Conservation (phyloP, 805 yeast genomes). For the Phaffomyces antillensis region DNA sequence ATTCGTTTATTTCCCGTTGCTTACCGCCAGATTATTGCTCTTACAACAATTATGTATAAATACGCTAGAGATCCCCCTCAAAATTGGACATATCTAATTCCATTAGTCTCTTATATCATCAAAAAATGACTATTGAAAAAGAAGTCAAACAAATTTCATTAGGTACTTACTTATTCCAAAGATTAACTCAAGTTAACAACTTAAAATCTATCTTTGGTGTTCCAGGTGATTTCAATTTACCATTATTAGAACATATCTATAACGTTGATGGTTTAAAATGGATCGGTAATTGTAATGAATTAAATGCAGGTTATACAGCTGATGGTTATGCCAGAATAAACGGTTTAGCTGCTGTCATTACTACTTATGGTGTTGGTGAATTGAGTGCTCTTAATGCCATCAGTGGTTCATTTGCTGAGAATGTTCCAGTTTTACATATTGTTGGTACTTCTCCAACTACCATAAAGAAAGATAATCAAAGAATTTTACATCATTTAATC, state of each 20-base stretch:
- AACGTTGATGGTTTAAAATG: slow-evolving; percentile 46
- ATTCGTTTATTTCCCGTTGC: background rate
- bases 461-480: slow-evolving; percentile 23
- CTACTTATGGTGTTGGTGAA: slow-evolving; percentile 88
- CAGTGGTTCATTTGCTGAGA: slow-evolving; percentile 78
- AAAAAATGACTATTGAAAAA: slow-evolving; percentile 14
- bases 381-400: slow-evolving; percentile 78
- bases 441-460: slow-evolving; percentile 68
- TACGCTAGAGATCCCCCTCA: background rate
- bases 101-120: background rate
- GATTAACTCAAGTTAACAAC: slow-evolving; percentile 44
- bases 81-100: background rate
- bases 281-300: slow-evolving; percentile 83
- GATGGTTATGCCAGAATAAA: slow-evolving; percentile 73
- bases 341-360: slow-evolving; percentile 28
- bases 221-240: slow-evolving; percentile 68
- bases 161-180: slow-evolving; percentile 57
- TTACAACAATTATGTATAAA: background rate
- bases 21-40: background rate
- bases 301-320: slow-evolving; percentile 85
- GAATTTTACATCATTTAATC: slow-evolving; percentile 44
- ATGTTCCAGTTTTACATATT: slow-evolving; percentile 73
- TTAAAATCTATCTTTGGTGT: slow-evolving; percentile 62
- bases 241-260: slow-evolving; percentile 59
- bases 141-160: slow-evolving; percentile 31